Base-by-base conservation (phyloP, 2,329 filamentous ascomycete genomes). In the Stemphylium vesicarium region DNA sequence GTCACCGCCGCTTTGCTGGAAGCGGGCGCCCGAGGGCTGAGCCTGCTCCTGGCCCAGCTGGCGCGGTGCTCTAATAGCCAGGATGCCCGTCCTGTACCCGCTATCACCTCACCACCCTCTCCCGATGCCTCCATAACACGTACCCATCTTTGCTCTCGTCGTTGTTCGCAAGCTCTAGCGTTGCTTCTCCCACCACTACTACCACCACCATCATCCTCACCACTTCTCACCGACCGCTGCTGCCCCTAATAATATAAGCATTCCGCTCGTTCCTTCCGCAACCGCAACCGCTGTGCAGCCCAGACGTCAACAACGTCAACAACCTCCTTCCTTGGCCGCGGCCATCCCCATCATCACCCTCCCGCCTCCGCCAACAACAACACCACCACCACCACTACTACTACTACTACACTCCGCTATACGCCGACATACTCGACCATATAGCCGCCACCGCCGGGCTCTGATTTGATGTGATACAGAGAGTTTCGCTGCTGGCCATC, bases 381-480 rank as follows among this genome's bases (percentile, higher is more conserved):
- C 42, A 39, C 42, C 33, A 36, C 6, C n/a, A 44, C 61, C 51
- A 54, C 61, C 45, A 57, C 58, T 53, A 59, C 62, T 50, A 54
- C 60, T 46, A 56, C 58, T 54, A 57, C 20, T 53, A n/a, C 51
- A 46, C 33, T 45, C 50, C 67, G 66, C 70, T 65, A 61, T 57
- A 69, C 65, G 55, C 65, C 57, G 60, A 69, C 71, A 63, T 66
- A 68, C 68, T 65, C 68, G 58, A 61, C 66, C 66, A 70, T 70
- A 71, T 65, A 58, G 57, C 50, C 46, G 33, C 55, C 52, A 51
- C 38, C 61, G 56, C 63, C 52, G 58, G 63, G 55, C 57, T 46
- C 62, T 67, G 66, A 67, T 69, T 74, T 73, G 73, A 75, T 72
- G 68, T 69, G 62, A 70, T 59, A 42, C 9, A 35, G 49, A 60